These are phyloP conservation scores for Hemerocallis citrina DNA, from an alignment of 106 monocot species.

Conservation along the genomic window DNA sequence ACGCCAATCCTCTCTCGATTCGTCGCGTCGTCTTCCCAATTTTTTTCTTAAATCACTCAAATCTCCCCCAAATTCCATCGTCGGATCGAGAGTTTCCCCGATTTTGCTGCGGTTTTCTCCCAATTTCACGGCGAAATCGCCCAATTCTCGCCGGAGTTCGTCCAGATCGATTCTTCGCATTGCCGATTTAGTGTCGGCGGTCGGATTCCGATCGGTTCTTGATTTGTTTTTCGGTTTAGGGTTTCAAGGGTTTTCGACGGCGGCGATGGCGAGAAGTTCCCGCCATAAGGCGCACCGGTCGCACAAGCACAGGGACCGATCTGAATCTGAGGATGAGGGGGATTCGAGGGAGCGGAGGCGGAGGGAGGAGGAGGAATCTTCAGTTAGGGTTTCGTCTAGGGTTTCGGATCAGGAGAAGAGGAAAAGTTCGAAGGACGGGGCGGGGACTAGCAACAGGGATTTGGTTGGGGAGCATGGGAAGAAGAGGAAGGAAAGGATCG, in stretches of 20 bases:
- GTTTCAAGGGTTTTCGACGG: constrained; percentile 19
- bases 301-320: constrained; percentile 40
- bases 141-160: background rate
- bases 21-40: background rate
- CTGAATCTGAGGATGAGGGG: constrained; percentile 37
- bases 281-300: constrained; percentile 50
- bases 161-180: background rate
- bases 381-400: constrained; percentile 54
- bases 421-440: constrained; percentile 31
- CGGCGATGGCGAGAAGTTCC: constrained; percentile 48
- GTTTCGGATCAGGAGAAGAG: constrained; percentile 43
- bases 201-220: background rate
- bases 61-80: background rate
- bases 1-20: constrained; percentile 6
- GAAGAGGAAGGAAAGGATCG: constrained; percentile 55
- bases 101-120: background rate
- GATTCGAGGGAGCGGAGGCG: constrained; percentile 17
- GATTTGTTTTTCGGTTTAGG: constrained; percentile 17
- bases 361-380: constrained; percentile 19
- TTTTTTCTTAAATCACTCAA: background rate
- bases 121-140: background rate
- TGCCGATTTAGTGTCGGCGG: background rate
- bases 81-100: background rate
- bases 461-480: constrained; percentile 22
- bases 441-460: constrained; percentile 28